These are phyloP conservation scores for Garcia nutans DNA, from an alignment of 345 rosid genomes.

Conservation along the genomic window DNA sequence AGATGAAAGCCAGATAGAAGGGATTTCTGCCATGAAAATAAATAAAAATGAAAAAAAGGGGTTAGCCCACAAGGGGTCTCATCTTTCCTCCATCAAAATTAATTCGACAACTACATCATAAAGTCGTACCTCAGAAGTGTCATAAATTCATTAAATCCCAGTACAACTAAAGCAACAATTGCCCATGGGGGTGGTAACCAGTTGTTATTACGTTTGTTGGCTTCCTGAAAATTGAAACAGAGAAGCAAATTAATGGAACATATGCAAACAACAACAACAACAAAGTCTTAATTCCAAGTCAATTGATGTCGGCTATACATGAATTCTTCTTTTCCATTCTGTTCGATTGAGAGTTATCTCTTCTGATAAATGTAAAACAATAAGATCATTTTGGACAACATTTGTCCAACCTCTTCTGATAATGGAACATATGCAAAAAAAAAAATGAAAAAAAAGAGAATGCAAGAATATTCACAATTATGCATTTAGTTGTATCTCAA, in stretches of 20 bases:
- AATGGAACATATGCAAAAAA: too few relatives aligned
- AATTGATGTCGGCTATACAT: too few relatives aligned
- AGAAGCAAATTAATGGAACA: background rate
- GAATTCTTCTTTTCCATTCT: too few relatives aligned
- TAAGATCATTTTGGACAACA: too few relatives aligned
- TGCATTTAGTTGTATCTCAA: background rate
- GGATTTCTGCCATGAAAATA: conserved; percentile 74
- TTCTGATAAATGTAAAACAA: too few relatives aligned
- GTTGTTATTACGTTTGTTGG: conserved; percentile 86
- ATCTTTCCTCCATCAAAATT: conserved; percentile 3
- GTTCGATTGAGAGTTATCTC: too few relatives aligned
- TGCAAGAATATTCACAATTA: too few relatives aligned
- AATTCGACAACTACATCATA: conserved; percentile 6
- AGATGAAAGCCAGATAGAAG: conserved; percentile 64
- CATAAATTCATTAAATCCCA: conserved; percentile 99
- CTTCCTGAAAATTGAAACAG: conserved; percentile 67
- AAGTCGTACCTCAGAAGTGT: conserved; percentile 75
- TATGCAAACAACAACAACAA: too few relatives aligned
- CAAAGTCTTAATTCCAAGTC: too few relatives aligned
- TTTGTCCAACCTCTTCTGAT: too few relatives aligned
- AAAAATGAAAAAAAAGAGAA: background rate
- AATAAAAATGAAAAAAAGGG: background rate
- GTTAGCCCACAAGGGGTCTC: conserved; percentile 10
- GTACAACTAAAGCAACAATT: conserved; percentile 67
- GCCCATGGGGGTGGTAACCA: conserved; percentile 99